These are phyloP conservation scores for Sporothrix luriei DNA, from an alignment of 2,329 filamentous ascomycete genomes.

Conservation along the genomic window DNA sequence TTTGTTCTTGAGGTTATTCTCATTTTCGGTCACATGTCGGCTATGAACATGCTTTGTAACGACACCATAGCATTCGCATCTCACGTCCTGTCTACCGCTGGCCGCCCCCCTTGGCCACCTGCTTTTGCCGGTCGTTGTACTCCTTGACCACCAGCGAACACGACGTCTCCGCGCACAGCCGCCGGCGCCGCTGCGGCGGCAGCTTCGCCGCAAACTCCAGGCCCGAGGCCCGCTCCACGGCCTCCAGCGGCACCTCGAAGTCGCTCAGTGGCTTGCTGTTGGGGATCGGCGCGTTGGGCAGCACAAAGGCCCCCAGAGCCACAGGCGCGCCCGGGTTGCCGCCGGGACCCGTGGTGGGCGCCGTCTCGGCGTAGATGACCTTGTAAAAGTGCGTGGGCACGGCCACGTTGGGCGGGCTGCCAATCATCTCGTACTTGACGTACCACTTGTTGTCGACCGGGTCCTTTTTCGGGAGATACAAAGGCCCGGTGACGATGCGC, in stretches of 20 bases:
- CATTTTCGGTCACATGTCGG: not conserved
- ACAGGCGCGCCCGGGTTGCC: constrained; percentile 65
- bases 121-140: constrained; percentile 64
- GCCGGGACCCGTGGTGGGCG: constrained; percentile 62
- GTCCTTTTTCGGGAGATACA: constrained; percentile 88
- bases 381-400: constrained; percentile 99
- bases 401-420: constrained; percentile 86
- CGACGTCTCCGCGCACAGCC: constrained; percentile 81
- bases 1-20: not conserved
- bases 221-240: constrained; percentile 86
- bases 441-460: constrained; percentile 88
- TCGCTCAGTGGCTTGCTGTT: constrained; percentile 85
- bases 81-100: not conserved
- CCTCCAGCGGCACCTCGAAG: constrained; percentile 94
- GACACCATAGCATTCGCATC: too few relatives aligned
- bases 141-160: constrained; percentile 85
- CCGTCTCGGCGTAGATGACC: constrained; percentile 94
- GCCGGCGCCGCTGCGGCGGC: constrained; percentile 70
- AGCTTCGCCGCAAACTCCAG: constrained; percentile 86
- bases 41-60: too few relatives aligned
- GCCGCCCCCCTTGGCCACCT: constrained; percentile 49
- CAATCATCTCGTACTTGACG: constrained; percentile 93
- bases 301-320: constrained; percentile 87
- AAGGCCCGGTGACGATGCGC: constrained; percentile 85
- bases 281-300: constrained; percentile 86